Base-by-base conservation (phyloP, 768 basidiomycete genomes). In the Mycena maculata region DNA sequence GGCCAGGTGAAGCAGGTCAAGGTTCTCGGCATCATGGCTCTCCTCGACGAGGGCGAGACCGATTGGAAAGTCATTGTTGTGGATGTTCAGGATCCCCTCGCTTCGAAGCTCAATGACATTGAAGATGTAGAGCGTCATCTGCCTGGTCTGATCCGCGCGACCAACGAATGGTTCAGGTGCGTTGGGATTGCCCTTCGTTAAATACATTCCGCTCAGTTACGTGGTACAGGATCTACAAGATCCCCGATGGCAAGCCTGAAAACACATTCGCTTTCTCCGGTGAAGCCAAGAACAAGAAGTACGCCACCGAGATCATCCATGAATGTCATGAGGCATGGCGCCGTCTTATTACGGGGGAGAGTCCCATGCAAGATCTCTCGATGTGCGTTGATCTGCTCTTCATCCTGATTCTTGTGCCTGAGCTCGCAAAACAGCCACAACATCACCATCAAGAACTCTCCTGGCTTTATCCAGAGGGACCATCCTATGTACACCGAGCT, bases 1-100 rank as follows among this genome's bases (percentile, higher is more conserved):
- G 98, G 98, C 63, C 96, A 99, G 80, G 88, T 99, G 80, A 99
- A 99, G 85, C 98, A 98, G 81, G 98, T 99, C 89, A 99, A 99
- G 86, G 93, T 99, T 71, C 94, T 99, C 75, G 98, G 98, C 68
- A 97, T 99, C 88, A 99, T 99, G 97, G 98, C 98, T 63, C 87
- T 99, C 64, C 91, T 99, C 72, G 98, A 99, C 77, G 98, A 99
- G 79, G 98, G 98, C 74, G 98, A 99, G 85, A 99, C 98, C 71
- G 98, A 99, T 85, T 99, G 98, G 98, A 99, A 99, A 83, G 94
- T 99, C 84, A 89, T 99, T 81, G 98, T 97, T 78, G 95, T 99
- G 71, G 98, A 99, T 78, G 88, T 98, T 68, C 88, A 89, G 72
- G 98, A 99, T 78, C 97, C 98, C 45, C 91, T 99, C 67, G 98